phyloP scores from a whole-genome alignment of 805 yeast species.

The Wickerhamiella sergipiensis region DNA sequence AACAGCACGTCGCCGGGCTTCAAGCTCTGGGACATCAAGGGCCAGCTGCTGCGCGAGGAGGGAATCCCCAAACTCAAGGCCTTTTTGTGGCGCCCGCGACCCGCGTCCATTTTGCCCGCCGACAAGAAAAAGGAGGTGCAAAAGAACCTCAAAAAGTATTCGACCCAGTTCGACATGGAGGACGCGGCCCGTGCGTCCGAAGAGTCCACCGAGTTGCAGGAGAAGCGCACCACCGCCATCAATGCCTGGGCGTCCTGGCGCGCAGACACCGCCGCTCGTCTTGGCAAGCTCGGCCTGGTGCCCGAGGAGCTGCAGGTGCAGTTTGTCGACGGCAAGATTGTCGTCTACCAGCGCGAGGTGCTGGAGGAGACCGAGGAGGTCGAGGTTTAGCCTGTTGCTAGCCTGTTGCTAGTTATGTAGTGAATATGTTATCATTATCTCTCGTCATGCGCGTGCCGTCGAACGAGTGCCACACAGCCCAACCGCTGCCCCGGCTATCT shows the following conservation, averaged over 20 bases:
- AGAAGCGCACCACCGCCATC: conserved; percentile 66
- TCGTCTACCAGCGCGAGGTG: conserved; percentile 35
- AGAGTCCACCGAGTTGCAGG: conserved; percentile 78
- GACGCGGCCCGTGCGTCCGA: conserved; percentile 95
- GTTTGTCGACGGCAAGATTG: conserved; percentile 16
- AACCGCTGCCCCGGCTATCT: too few species aligned
- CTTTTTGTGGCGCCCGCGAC: conserved; percentile 96
- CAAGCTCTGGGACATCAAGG: conserved; percentile 74
- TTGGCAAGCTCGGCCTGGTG: conserved; percentile 20
- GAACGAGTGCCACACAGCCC: too few species aligned
- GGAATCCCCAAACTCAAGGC: conserved; percentile 71
- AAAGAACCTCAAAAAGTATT: conserved; percentile 76
- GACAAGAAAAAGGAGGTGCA: conserved; percentile 80
- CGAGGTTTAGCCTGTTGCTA: neutral
- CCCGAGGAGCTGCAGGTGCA: conserved; percentile 15
- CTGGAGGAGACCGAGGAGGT: conserved; percentile 35
- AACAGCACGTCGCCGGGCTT: conserved; percentile 53
- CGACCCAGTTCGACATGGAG: conserved; percentile 84
- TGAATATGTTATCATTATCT: too few species aligned
- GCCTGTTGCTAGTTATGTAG: too few species aligned
- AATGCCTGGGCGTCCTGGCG: conserved; percentile 83
- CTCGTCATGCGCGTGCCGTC: too few species aligned
- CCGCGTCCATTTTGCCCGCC: conserved; percentile 57
- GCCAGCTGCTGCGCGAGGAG: conserved; percentile 63
- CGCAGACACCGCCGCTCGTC: conserved; percentile 33